These are phyloP conservation scores for Xylaria sp. DNA, from an alignment of 2,329 filamentous ascomycete species.

Conservation along the genomic window DNA sequence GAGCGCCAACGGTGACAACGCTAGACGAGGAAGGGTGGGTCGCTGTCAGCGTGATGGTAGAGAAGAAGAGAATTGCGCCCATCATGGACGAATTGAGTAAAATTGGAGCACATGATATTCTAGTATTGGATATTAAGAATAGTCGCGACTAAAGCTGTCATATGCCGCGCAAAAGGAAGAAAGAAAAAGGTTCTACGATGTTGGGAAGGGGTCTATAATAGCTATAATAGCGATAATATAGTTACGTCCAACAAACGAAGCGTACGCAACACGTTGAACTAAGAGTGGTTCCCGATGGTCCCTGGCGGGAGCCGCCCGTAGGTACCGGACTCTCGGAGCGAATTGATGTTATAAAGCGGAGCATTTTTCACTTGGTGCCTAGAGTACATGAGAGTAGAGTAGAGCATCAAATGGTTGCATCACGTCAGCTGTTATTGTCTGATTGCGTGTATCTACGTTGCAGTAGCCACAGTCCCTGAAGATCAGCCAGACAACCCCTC, in stretches of 20 bases:
- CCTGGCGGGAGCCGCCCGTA: background rate
- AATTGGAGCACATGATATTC: slow-evolving; percentile 83
- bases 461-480: slow-evolving; percentile 15
- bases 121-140: slow-evolving; percentile 89
- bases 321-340: background rate
- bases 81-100: slow-evolving; percentile 86
- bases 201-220: background rate
- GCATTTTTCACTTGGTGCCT: background rate
- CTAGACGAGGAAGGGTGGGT: slow-evolving; percentile 93
- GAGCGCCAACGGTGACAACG: slow-evolving; percentile 89
- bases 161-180: background rate
- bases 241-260: background rate
- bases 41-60: slow-evolving; percentile 92
- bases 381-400: no score
- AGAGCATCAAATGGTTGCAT: slow-evolving; percentile 10
- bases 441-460: slow-evolving; percentile 7
- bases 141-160: slow-evolving; percentile 42
- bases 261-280: background rate
- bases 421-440: slow-evolving; percentile 14
- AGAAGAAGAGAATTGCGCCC: slow-evolving; percentile 83
- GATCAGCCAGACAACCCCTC: background rate
- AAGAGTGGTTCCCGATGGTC: background rate
- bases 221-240: background rate
- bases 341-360: slow-evolving; percentile 25
- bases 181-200: background rate